Evolutionary conservation across 2,329 filamentous ascomycete species (phyloP).

Genomic region (Sclerotinia nivalis): DNA sequence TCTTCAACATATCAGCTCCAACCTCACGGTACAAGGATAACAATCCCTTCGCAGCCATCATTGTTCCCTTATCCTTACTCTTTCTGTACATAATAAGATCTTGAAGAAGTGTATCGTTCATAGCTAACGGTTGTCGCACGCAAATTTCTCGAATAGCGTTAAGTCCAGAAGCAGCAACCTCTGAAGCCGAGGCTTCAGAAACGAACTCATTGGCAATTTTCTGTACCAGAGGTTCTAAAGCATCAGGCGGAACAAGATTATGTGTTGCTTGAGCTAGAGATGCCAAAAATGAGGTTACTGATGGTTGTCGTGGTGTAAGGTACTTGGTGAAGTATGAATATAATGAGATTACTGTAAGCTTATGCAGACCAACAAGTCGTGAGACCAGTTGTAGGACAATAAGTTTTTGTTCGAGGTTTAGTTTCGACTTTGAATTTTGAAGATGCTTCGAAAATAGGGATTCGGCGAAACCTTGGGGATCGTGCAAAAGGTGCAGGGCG

Average conservation of each 20-base stretch:
- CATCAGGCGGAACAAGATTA: constrained; percentile 87
- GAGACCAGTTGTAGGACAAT: constrained; percentile 90
- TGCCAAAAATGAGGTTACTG: constrained; percentile 74
- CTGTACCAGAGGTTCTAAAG: constrained; percentile 82
- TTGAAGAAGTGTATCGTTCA: constrained; percentile 93
- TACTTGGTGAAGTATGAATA: constrained; percentile 61
- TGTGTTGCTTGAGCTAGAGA: constrained; percentile 91
- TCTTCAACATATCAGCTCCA: constrained; percentile 83
- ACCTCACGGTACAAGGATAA: constrained; percentile 90
- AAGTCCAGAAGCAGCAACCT: constrained; percentile 88
- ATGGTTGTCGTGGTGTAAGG: constrained; percentile 25
- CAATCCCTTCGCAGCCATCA: constrained; percentile 95
- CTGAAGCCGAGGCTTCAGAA: constrained; percentile 85
- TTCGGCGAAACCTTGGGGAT: constrained; percentile 93
- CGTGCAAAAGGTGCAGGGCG: constrained; percentile 87
- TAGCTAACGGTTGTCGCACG: constrained; percentile 87
- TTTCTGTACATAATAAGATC: constrained; percentile 95
- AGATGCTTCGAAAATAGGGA: constrained; percentile 87
- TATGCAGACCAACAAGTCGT: constrained; percentile 87
- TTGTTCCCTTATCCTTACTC: constrained; percentile 97
- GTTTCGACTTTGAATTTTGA: constrained; percentile 79
- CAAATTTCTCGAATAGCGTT: constrained; percentile 96
- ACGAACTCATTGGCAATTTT: constrained; percentile 99
- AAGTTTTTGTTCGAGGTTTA: constrained; percentile 85
- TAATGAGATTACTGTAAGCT: constrained; percentile 82